Conservation (phyloP, 495 filamentous ascomycete genomes). For the Lichenothelia convexa region DNA sequence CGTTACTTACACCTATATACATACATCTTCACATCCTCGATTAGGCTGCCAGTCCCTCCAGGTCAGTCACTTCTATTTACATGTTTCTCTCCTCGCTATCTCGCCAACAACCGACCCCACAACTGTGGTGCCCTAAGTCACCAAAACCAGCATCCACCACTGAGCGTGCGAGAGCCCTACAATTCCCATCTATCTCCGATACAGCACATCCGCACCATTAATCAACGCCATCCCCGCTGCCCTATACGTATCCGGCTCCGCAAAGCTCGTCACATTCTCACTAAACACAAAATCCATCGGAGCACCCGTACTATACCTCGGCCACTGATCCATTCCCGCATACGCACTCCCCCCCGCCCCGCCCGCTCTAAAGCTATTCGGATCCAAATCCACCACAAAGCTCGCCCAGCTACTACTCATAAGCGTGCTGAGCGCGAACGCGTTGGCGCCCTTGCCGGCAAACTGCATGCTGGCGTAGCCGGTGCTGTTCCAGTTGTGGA, state of each 20-base stretch:
- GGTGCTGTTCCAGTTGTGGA: constrained; percentile 34
- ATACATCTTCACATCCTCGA: too few species aligned
- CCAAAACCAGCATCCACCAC: too few species aligned
- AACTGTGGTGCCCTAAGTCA: too few species aligned
- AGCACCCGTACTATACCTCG: constrained; percentile 10
- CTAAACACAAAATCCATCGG: constrained; percentile 27
- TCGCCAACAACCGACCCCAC: too few species aligned
- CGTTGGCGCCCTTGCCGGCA: constrained; percentile 25
- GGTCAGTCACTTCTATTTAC: too few species aligned
- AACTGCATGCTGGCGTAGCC: constrained; percentile 32
- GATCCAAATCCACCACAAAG: constrained; percentile 34
- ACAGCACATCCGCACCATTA: constrained; percentile 19
- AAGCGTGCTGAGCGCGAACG: constrained; percentile 27
- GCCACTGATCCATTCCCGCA: constrained; percentile 12
- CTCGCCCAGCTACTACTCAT: constrained; percentile 37
- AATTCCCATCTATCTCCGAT: constrained; percentile 5
- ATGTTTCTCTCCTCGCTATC: too few species aligned
- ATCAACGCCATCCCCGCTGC: constrained; percentile 25
- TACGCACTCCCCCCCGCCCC: constrained; percentile 2
- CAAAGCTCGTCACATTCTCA: constrained; percentile 30
- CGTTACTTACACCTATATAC: too few species aligned
- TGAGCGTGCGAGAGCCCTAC: too few species aligned
- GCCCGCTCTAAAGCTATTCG: constrained; percentile 20
- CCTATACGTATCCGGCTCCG: constrained; percentile 32
- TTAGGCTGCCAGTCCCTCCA: too few species aligned